Evolutionary conservation across 106 monocot species (phyloP).

Genomic region (Ottelia alismoides): DNA sequence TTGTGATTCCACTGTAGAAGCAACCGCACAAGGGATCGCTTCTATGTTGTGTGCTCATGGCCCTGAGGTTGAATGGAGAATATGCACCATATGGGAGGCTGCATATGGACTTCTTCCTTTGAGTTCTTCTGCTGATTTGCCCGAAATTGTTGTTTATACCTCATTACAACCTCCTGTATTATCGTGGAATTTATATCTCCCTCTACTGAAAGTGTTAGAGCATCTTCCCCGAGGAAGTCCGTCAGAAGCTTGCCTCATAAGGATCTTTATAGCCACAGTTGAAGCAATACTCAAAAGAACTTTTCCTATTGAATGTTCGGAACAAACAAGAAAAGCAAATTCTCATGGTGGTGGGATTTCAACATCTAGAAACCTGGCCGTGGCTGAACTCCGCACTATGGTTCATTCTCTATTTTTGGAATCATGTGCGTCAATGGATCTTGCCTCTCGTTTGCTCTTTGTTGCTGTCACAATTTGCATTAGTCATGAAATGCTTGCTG

Average conservation of each 20-base stretch:
- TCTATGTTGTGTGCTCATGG: conserved; percentile 96
- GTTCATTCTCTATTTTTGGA: conserved; percentile 92
- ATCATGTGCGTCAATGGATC: conserved; percentile 89
- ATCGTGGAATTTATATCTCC: conserved; percentile 85
- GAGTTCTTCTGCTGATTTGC: conserved; percentile 90
- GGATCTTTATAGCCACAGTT: conserved; percentile 93
- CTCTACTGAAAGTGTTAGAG: conserved; percentile 85
- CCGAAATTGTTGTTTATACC: conserved; percentile 84
- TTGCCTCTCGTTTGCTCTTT: conserved; percentile 84
- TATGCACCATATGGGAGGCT: conserved; percentile 99
- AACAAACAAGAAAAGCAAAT: conserved; percentile 43
- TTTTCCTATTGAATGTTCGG: conserved; percentile 54
- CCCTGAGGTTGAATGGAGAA: conserved; percentile 96
- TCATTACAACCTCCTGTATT: conserved; percentile 91
- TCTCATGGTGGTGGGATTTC: conserved; percentile 36
- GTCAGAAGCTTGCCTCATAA: conserved; percentile 95
- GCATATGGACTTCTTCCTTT: conserved; percentile 95
- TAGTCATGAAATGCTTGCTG: conserved; percentile 78
- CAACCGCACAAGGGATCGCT: conserved; percentile 97
- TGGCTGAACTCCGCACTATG: conserved; percentile 90
- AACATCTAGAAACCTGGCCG: conserved; percentile 67
- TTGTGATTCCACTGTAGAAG: conserved; percentile 81
- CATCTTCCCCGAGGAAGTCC: conserved; percentile 95
- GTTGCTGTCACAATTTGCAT: conserved; percentile 90
- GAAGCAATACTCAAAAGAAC: conserved; percentile 84